These are phyloP conservation scores for Alternaria rosae DNA, from an alignment of 2,329 filamentous ascomycete genomes.

Conservation along the genomic window DNA sequence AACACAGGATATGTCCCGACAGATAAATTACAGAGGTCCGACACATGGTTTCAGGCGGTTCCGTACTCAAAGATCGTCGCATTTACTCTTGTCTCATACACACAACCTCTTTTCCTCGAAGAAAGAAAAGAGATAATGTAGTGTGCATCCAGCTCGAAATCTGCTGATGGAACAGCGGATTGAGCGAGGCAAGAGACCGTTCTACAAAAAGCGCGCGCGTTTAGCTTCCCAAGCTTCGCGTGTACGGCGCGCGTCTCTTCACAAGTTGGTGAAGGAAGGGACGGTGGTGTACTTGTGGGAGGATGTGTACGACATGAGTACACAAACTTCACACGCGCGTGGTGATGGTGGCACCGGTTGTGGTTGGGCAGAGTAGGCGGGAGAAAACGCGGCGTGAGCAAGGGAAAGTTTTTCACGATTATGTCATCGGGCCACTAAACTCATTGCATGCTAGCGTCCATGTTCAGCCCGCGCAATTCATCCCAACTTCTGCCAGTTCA, in stretches of 20 bases:
- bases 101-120: not conserved
- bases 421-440: not conserved
- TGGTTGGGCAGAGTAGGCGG: conserved; percentile 7
- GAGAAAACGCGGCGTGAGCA: not conserved
- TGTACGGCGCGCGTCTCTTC: not conserved
- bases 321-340: not conserved
- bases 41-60: conserved; percentile 39
- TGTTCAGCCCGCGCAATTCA: not conserved
- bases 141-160: conserved; percentile 50
- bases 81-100: conserved; percentile 50
- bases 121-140: not conserved
- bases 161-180: conserved; percentile 42
- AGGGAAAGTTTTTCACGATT: conserved; percentile 14
- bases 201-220: not conserved
- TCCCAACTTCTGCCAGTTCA: conserved; percentile 7
- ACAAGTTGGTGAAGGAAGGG: not conserved
- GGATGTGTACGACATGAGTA: not conserved
- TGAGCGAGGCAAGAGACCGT: conserved; percentile 51
- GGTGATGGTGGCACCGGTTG: not conserved
- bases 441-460: not conserved
- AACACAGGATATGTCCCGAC: conserved; percentile 42
- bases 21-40: conserved; percentile 50
- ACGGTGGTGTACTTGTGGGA: accelerated
- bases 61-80: conserved; percentile 53
- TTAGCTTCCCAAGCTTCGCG: not conserved